A percentile compares a stretch with the other conserved stretches of the same genome.
These are phyloP conservation scores for Trichothecium sympodiale DNA, from an alignment of 2,329 filamentous ascomycete species.

Conservation along the genomic window DNA sequence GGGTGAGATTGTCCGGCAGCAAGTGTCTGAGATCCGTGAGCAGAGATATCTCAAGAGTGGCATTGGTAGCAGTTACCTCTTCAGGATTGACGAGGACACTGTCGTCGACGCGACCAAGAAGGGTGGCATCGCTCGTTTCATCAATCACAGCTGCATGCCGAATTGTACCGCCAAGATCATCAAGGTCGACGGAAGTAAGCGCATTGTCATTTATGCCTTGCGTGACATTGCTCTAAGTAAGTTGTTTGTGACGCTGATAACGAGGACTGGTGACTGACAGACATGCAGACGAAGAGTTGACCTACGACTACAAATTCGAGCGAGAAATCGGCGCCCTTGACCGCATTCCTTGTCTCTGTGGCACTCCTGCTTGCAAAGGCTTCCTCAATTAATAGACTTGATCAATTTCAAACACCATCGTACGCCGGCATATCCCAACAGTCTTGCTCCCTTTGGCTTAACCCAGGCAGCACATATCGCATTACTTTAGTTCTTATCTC, in stretches of 20 bases:
- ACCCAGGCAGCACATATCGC: neutral
- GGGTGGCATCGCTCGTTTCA: slow-evolving; percentile 94
- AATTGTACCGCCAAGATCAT: slow-evolving; percentile 99
- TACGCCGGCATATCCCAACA: neutral
- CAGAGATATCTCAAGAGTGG: slow-evolving; percentile 88
- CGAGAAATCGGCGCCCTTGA: slow-evolving; percentile 90
- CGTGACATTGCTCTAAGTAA: slow-evolving; percentile 90
- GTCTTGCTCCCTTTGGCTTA: slow-evolving; percentile 6
- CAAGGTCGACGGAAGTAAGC: slow-evolving; percentile 93
- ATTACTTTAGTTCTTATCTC: neutral
- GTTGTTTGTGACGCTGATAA: slow-evolving; percentile 22
- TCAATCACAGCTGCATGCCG: slow-evolving; percentile 96
- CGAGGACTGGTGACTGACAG: slow-evolving; percentile 10
- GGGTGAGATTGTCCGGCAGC: slow-evolving; percentile 91
- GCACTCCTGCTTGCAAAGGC: slow-evolving; percentile 91
- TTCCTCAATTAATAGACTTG: slow-evolving; percentile 80
- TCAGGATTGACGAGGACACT: slow-evolving; percentile 95
- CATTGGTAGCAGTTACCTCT: slow-evolving; percentile 93
- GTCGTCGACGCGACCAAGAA: slow-evolving; percentile 98
- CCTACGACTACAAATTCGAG: slow-evolving; percentile 99
- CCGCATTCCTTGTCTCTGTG: slow-evolving; percentile 93
- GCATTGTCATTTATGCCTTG: slow-evolving; percentile 97
- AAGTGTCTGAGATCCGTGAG: slow-evolving; percentile 94
- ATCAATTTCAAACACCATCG: neutral
- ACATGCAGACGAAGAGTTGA: slow-evolving; percentile 82